A percentile compares a stretch with the other conserved stretches of the same genome.
Evolutionary conservation across 75 land plant species (phyloP).

Genomic region (Selaginella moellendorffii): DNA sequence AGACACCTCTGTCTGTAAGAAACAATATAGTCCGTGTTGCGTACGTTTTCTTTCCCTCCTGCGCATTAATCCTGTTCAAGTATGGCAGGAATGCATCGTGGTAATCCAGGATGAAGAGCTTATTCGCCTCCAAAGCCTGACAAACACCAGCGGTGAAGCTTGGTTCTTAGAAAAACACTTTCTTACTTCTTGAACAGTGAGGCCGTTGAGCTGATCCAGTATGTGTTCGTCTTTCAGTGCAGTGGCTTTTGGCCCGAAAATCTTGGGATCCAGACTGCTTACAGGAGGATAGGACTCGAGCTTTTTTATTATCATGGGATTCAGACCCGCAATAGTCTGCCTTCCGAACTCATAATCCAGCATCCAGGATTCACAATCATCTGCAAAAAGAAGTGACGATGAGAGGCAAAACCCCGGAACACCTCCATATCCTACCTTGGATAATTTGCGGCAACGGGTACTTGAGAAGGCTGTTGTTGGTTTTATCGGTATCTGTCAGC

Average conservation of each 20-base stretch:
- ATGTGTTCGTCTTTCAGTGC: constrained; percentile 62
- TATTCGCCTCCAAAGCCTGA: constrained; percentile 16
- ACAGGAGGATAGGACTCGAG: constrained; percentile 51
- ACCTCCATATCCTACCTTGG: too few species aligned
- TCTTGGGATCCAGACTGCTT: constrained; percentile 41
- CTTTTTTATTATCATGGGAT: constrained; percentile 53
- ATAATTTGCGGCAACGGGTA: too few species aligned
- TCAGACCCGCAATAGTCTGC: constrained; percentile 54
- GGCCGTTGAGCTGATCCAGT: constrained; percentile 39
- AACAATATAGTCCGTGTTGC: constrained; percentile 18
- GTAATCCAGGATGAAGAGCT: constrained; percentile 21
- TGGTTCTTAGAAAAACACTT: not conserved
- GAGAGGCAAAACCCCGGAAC: too few species aligned
- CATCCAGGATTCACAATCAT: too few species aligned
- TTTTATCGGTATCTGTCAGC: too few species aligned
- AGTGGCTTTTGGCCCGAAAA: constrained; percentile 50
- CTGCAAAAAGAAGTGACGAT: too few species aligned
- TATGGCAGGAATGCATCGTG: constrained; percentile 21
- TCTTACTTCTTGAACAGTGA: constrained; percentile 52
- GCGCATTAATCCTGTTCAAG: constrained; percentile 13
- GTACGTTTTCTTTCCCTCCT: constrained; percentile 13
- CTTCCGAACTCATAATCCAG: constrained; percentile 76
- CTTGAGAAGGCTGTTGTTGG: too few species aligned
- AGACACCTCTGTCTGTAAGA: not conserved
- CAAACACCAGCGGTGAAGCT: not conserved